phyloP scores from a whole-genome alignment of 78 protist species.

The Chrysochromulina tobinii region DNA sequence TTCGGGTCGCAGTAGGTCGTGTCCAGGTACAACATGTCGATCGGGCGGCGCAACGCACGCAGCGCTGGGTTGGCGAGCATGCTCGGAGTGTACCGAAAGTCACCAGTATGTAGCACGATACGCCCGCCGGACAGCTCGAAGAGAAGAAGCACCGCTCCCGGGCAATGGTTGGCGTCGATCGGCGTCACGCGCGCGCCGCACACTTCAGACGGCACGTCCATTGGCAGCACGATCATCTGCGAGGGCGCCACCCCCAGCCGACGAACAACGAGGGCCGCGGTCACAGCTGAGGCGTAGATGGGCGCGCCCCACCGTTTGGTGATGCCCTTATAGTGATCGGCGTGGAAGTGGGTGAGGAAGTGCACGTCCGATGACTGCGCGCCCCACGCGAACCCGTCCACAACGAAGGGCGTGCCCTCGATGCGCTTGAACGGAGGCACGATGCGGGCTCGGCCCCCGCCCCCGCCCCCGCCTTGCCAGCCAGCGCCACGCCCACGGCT shows the following conservation, averaged over 20 bases:
- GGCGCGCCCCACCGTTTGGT: background rate
- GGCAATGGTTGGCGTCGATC: constrained; percentile 88
- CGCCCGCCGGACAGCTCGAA: constrained; percentile 32
- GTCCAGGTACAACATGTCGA: constrained; percentile 40
- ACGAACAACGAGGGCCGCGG: constrained; percentile 61
- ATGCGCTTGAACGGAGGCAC: background rate
- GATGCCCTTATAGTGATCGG: constrained; percentile 86
- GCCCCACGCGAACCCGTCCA: background rate
- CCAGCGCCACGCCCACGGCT: no score
- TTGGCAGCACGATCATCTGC: background rate
- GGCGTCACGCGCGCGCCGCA: constrained; percentile 28
- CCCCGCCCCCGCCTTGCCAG: background rate
- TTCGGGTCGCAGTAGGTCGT: constrained; percentile 78
- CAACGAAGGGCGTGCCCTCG: background rate
- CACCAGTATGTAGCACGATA: constrained; percentile 76
- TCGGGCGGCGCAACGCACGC: background rate
- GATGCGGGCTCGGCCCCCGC: background rate
- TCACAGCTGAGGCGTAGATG: constrained; percentile 35
- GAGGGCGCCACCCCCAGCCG: constrained; percentile 41
- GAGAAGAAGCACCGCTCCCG: constrained; percentile 74
- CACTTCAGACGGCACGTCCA: background rate
- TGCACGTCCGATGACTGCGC: background rate
- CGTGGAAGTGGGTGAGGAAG: constrained; percentile 81
- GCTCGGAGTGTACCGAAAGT: constrained; percentile 60
- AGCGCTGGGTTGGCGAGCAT: constrained; percentile 14